Evolutionary conservation across 176 grass and related monocot genomes (phyloP).

Genomic region (Ensete ventricosum): DNA sequence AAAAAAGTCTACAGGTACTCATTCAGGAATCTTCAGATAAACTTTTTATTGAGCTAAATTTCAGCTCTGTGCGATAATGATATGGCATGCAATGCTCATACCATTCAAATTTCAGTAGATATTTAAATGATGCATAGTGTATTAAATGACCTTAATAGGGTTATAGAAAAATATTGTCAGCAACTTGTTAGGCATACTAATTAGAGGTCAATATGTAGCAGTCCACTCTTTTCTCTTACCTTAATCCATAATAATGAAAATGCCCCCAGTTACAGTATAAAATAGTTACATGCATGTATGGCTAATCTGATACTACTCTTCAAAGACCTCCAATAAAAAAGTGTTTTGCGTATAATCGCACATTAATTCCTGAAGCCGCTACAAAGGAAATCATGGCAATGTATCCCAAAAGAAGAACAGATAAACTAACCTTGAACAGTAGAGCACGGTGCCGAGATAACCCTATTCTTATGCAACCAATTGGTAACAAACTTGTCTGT

Average conservation of each 20-base stretch:
- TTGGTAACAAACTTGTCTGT: slow-evolving; percentile 87
- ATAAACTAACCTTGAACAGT: slow-evolving; percentile 73
- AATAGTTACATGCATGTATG: background rate
- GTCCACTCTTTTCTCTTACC: no score
- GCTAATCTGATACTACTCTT: background rate
- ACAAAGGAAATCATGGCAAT: background rate
- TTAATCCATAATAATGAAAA: no score
- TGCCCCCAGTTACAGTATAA: background rate
- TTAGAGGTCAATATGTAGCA: background rate
- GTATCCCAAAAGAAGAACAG: background rate
- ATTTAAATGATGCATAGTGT: background rate
- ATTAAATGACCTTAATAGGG: background rate
- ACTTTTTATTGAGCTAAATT: background rate
- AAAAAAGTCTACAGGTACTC: background rate
- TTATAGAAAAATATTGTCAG: background rate
- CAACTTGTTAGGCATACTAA: background rate
- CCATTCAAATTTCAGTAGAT: no score
- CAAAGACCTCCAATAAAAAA: background rate
- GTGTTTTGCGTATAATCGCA: background rate
- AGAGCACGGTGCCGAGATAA: slow-evolving; percentile 84
- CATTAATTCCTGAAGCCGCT: background rate
- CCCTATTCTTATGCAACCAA: slow-evolving; percentile 93
- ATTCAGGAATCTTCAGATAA: background rate
- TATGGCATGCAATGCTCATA: no score
- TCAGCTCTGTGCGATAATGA: background rate